These are phyloP conservation scores for Mucor velutinosus DNA, from an alignment of 371 early-diverging fungal species.

Conservation along the genomic window DNA sequence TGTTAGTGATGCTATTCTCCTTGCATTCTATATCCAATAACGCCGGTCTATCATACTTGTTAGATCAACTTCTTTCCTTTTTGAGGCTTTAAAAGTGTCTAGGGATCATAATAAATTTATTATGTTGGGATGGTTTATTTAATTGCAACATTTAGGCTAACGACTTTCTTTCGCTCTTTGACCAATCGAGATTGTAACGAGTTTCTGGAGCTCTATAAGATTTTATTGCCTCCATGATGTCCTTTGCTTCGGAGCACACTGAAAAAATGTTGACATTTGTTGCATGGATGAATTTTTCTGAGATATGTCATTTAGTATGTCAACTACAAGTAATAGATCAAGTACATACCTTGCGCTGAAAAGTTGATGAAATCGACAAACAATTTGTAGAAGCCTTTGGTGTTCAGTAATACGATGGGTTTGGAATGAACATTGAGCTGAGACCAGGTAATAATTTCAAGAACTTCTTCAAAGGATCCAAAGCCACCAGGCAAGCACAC, in stretches of 20 bases:
- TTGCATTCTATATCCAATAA: no score
- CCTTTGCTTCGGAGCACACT: slow-evolving; percentile 61
- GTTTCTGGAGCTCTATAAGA: slow-evolving; percentile 56
- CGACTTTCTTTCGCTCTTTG: slow-evolving; percentile 19
- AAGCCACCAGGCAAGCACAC: slow-evolving; percentile 87
- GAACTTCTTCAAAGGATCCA: slow-evolving; percentile 86
- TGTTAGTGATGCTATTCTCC: no score
- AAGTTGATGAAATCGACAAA: slow-evolving; percentile 65
- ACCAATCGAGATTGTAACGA: slow-evolving; percentile 63
- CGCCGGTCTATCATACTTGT: no score
- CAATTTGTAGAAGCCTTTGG: slow-evolving; percentile 70
- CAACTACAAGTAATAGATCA: no score
- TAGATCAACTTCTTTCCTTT: no score
- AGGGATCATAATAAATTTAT: no score
- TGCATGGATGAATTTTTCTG: slow-evolving; percentile 61
- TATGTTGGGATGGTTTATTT: no score
- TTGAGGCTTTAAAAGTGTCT: no score
- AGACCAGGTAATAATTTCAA: slow-evolving; percentile 88
- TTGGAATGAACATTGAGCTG: slow-evolving; percentile 75
- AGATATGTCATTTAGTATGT: background rate
- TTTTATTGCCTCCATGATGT: slow-evolving; percentile 61
- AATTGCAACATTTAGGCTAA: slow-evolving; percentile 5
- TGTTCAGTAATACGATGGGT: slow-evolving; percentile 79
- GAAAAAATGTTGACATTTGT: slow-evolving; percentile 55
- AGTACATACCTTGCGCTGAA: slow-evolving; percentile 47